phyloP scores from a whole-genome alignment of 192 early-diverging fungal genomes.

The Entomortierella lignicola region DNA sequence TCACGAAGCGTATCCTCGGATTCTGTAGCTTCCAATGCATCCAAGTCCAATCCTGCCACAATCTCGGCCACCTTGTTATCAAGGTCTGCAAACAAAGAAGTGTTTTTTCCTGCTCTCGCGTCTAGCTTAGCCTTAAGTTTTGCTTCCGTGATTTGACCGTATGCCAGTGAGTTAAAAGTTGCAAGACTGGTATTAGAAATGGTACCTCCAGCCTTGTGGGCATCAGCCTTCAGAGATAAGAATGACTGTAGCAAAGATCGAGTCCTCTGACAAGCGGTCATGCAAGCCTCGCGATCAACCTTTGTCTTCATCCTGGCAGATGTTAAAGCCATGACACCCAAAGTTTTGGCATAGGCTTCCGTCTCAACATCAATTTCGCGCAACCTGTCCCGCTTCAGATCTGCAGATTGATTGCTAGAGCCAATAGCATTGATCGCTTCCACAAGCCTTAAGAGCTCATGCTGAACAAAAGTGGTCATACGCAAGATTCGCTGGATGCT shows the following conservation, averaged over 20 bases:
- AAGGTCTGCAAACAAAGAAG: slow-evolving; percentile 46
- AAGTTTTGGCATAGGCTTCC: slow-evolving; percentile 16
- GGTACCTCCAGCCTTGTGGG: slow-evolving; percentile 41
- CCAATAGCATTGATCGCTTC: slow-evolving; percentile 35
- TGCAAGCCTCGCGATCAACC: slow-evolving; percentile 13
- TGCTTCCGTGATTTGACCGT: slow-evolving; percentile 47
- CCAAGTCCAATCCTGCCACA: slow-evolving; percentile 44
- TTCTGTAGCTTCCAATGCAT: slow-evolving; percentile 41
- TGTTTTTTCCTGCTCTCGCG: slow-evolving; percentile 51
- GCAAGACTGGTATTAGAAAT: slow-evolving; percentile 56
- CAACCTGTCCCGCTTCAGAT: slow-evolving; percentile 18
- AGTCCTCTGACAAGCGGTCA: slow-evolving; percentile 27
- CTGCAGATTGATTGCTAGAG: background rate
- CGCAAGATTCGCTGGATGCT: slow-evolving; percentile 15
- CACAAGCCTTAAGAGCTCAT: slow-evolving; percentile 35
- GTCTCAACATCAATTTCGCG: slow-evolving; percentile 29
- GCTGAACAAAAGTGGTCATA: slow-evolving; percentile 39
- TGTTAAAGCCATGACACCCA: slow-evolving; percentile 20
- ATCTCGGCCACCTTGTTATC: slow-evolving; percentile 45
- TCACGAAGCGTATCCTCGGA: slow-evolving; percentile 36
- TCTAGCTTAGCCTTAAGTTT: slow-evolving; percentile 54
- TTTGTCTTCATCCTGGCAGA: slow-evolving; percentile 29
- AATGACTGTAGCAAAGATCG: slow-evolving; percentile 37
- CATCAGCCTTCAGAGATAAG: slow-evolving; percentile 42
- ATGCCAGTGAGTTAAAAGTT: slow-evolving; percentile 56